Evolutionary conservation across 75 land plant genomes (phyloP).

Genomic region (Sequoiadendron giganteum): DNA sequence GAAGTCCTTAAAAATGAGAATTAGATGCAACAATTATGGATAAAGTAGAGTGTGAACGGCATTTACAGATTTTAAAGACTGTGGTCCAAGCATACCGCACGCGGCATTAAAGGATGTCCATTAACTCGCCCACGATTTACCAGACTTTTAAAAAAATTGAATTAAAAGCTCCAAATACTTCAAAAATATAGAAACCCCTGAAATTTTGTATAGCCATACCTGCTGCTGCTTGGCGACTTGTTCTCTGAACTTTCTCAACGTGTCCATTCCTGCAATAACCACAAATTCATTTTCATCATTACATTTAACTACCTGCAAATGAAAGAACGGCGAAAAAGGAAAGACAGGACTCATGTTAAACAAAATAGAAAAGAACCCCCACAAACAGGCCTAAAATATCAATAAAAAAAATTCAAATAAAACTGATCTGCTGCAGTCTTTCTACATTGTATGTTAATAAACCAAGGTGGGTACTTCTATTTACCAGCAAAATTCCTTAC

Average conservation of each 20-base stretch:
- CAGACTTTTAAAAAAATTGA: neutral
- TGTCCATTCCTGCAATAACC: conserved; percentile 34
- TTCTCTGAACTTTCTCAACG: conserved; percentile 43
- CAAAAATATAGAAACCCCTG: neutral
- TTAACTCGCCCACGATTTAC: neutral
- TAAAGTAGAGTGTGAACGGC: neutral
- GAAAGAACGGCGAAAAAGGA: neutral
- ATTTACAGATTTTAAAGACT: neutral
- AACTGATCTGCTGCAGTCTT: neutral
- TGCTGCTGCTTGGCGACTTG: conserved; percentile 64
- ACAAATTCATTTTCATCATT: neutral
- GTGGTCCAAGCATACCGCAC: neutral
- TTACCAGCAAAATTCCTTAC: neutral
- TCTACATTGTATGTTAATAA: neutral
- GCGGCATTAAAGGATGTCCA: neutral
- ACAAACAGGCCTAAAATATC: neutral
- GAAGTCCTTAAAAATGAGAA: neutral
- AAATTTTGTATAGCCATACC: conserved; percentile 12
- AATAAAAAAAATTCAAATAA: neutral
- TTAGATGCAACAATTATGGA: neutral
- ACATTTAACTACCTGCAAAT: neutral
- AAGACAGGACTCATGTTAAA: neutral
- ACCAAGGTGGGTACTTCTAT: neutral
- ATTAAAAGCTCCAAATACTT: neutral
- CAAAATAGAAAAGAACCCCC: neutral